These are phyloP conservation scores for Penicillium robsamsonii DNA, from an alignment of 495 filamentous ascomycete genomes.

Conservation along the genomic window DNA sequence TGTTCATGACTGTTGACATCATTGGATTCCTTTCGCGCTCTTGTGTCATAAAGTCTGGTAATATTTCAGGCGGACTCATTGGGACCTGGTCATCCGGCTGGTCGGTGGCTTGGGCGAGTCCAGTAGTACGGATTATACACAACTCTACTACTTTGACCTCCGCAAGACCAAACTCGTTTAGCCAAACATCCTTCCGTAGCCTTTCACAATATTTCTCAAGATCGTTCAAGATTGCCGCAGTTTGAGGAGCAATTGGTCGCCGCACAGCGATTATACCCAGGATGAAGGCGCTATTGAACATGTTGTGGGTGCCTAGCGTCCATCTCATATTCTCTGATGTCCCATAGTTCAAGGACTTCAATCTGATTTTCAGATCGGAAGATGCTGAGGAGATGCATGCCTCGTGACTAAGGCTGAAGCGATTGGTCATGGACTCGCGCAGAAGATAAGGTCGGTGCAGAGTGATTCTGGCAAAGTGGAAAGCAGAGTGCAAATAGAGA, in stretches of 20 bases:
- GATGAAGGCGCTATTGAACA: conserved; percentile 22
- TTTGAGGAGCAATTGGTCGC: conserved; percentile 15
- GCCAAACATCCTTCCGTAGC: conserved; percentile 14
- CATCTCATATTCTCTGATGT: conserved; percentile 21
- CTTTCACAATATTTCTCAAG: conserved; percentile 18
- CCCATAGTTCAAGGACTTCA: conserved; percentile 15
- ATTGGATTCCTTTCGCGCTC: background rate
- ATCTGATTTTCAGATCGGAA: conserved; percentile 15
- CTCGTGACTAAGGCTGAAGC: conserved; percentile 18
- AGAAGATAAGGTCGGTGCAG: conserved; percentile 19
- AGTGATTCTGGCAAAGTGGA: conserved; percentile 20
- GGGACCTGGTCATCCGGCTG: background rate
- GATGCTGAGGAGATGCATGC: conserved; percentile 19
- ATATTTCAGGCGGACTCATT: background rate
- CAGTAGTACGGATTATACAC: conserved; percentile 14
- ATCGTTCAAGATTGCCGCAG: conserved; percentile 15
- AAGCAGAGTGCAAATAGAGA: conserved; percentile 19
- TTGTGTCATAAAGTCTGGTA: background rate
- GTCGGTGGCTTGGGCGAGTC: conserved; percentile 8
- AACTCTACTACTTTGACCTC: conserved; percentile 20
- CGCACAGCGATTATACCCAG: conserved; percentile 18
- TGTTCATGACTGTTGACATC: background rate
- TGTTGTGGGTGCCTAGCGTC: conserved; percentile 19
- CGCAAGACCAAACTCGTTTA: conserved; percentile 19
- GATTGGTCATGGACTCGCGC: conserved; percentile 19